phyloP scores from a whole-genome alignment of 352 stramenopile genomes.

The Pythium rishiriense region DNA sequence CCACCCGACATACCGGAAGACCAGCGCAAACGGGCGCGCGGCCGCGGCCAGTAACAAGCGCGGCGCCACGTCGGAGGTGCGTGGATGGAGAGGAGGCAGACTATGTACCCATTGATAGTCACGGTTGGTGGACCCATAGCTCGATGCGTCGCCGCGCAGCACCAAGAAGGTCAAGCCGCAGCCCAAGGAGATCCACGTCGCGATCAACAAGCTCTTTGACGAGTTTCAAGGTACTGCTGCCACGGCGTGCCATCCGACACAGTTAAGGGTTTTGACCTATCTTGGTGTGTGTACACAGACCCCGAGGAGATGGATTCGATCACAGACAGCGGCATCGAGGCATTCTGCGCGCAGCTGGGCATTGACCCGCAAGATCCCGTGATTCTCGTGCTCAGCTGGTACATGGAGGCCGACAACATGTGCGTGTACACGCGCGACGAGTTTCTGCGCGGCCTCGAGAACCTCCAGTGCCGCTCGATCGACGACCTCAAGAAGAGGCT shows the following conservation, averaged over 20 bases:
- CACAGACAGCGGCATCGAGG: constrained; percentile 80
- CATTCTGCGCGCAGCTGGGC: constrained; percentile 66
- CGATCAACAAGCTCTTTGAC: constrained; percentile 62
- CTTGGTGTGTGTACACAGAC: constrained; percentile 39
- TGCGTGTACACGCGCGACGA: constrained; percentile 75
- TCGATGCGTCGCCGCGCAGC: constrained; percentile 16
- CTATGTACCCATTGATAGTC: constrained; percentile 2
- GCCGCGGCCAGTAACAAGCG: constrained; percentile 36
- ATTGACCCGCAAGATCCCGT: constrained; percentile 80
- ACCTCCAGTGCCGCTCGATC: constrained; percentile 60
- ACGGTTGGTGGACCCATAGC: constrained; percentile 6
- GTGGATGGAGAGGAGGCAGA: constrained; percentile 4
- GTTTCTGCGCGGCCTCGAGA: constrained; percentile 72
- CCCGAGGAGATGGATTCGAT: constrained; percentile 61
- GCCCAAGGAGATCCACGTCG: constrained; percentile 31
- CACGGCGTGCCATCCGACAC: background rate
- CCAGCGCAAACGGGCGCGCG: constrained; percentile 8
- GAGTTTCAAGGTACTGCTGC: constrained; percentile 70
- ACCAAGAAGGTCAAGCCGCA: constrained; percentile 63
- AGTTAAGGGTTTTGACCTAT: background rate
- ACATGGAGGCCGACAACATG: constrained; percentile 79
- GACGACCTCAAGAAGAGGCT: constrained; percentile 54
- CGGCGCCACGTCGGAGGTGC: constrained; percentile 25
- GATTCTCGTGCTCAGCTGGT: constrained; percentile 76
- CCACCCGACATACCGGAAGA: constrained; percentile 52